These are phyloP conservation scores for Adansonia gregorii DNA, from an alignment of 441 rosid genomes.

Conservation along the genomic window DNA sequence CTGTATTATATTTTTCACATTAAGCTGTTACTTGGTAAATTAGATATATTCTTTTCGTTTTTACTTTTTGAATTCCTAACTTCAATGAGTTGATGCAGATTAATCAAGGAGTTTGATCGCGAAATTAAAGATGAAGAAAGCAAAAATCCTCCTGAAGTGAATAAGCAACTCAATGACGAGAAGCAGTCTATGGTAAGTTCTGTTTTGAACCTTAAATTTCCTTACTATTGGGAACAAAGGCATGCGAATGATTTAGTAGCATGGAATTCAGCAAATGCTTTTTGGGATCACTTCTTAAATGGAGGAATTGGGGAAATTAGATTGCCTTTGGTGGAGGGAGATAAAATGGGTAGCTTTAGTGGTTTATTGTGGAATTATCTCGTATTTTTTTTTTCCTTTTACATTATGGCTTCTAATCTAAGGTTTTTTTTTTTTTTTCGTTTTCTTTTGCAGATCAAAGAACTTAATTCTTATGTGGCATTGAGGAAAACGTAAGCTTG, in stretches of 20 bases:
- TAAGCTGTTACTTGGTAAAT: no score
- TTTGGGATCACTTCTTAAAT: not conserved
- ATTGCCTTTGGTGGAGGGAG: not conserved
- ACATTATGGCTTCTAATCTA: not conserved
- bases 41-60: not conserved
- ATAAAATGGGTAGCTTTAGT: not conserved
- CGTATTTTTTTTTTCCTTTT: not conserved
- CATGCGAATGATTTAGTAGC: constrained; percentile 4
- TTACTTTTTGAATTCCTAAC: not conserved
- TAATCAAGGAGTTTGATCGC: constrained; percentile 90
- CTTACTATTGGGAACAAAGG: not conserved
- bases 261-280: not conserved
- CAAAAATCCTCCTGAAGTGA: constrained; percentile 70
- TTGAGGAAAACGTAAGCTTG: constrained; percentile 89
- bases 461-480: constrained; percentile 90
- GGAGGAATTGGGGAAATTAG: not conserved
- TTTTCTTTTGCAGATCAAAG: constrained; percentile 73
- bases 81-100: constrained; percentile 45
- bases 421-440: constrained; percentile 18
- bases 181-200: constrained; percentile 87
- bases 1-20: not conserved
- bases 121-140: constrained; percentile 82
- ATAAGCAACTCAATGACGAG: constrained; percentile 85
- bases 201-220: constrained; percentile 16
- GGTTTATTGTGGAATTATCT: constrained; percentile 7